A percentile compares a stretch with the other conserved stretches of the same genome.
These are phyloP conservation scores for Ceratobasidium sp. DNA, from an alignment of 1,284 basidiomycete genomes.

Conservation along the genomic window DNA sequence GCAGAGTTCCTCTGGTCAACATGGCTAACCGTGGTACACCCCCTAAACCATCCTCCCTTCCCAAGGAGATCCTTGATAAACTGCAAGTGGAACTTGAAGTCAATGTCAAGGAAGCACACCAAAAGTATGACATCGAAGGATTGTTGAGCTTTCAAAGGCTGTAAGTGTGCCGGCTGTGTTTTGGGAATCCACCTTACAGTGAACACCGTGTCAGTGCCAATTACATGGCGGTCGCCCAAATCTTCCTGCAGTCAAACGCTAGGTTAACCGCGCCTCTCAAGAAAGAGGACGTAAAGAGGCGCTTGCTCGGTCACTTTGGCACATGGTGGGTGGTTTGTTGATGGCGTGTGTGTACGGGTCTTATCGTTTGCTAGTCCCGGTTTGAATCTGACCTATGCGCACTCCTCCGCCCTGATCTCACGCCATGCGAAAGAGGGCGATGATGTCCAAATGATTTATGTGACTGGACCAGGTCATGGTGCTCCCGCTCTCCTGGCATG, in stretches of 20 bases:
- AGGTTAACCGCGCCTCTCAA: slow-evolving; percentile 65
- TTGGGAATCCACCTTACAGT: background rate
- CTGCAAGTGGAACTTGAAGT: slow-evolving; percentile 51
- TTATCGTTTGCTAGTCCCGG: slow-evolving; percentile 59
- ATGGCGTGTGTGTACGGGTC: background rate
- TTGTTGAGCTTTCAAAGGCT: slow-evolving; percentile 52
- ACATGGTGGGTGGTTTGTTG: slow-evolving; percentile 53
- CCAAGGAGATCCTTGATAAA: slow-evolving; percentile 45
- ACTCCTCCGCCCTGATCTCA: slow-evolving; percentile 75
- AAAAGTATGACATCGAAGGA: slow-evolving; percentile 49
- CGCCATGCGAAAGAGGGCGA: slow-evolving; percentile 53
- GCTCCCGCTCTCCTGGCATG: slow-evolving; percentile 14
- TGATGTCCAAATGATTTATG: slow-evolving; percentile 66
- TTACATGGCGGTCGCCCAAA: slow-evolving; percentile 56
- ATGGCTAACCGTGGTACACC: slow-evolving; percentile 40
- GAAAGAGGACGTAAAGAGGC: slow-evolving; percentile 73
- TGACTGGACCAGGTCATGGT: slow-evolving; percentile 66
- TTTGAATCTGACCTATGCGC: slow-evolving; percentile 78
- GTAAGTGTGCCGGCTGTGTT: slow-evolving; percentile 44
- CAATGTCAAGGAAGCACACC: slow-evolving; percentile 42
- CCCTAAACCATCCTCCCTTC: slow-evolving; percentile 50
- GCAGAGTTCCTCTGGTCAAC: background rate
- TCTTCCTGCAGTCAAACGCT: slow-evolving; percentile 79
- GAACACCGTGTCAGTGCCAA: slow-evolving; percentile 42
- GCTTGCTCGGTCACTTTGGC: slow-evolving; percentile 80